Base-by-base conservation (phyloP, 805 yeast species). In the Kluyveromyces lactis region DNA sequence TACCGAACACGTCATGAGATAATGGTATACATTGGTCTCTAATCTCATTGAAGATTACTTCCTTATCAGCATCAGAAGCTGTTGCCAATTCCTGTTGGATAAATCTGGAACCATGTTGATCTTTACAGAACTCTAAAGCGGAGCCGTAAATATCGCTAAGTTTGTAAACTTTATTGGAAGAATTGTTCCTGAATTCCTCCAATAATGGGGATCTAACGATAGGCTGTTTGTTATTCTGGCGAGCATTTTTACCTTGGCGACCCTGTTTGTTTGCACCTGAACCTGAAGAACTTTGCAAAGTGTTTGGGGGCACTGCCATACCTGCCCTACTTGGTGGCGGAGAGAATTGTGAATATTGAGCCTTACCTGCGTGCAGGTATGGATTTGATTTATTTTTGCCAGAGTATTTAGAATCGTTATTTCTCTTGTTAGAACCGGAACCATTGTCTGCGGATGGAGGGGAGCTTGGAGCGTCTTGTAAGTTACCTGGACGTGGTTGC, bases 1-100 rank as follows among this genome's bases (percentile, higher is more conserved):
- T 92, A 42, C 99, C 99, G 63, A 92, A 92, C 7, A 92, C 98
- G 66, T 92, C 98, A 13, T 94, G 86, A 81, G 89, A 84, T 45
- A 92, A 67, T 40, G 81, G 87, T 41, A 80, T 69, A 3, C 89
- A 73, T 45, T 77, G 74, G 18, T 77, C 80, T 52, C 87, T 68
- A 27, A 92, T 79, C 62, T 89, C 97, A 46, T 79, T 79, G 65
- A 90, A 89, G 15, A 92, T 75, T 13, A 74, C 77, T 52, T 83
- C 94, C 51, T 81, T 83, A 52, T 86, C 90, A 17, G 75, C 80
- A n/a, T 66, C 66, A 7, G 71, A 47, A 0, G 94, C 79, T 6
- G 60, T 61, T 11, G 79, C 81, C 34, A 90, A 67, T 53, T 83
- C 81, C 52, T 89, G 95, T 64, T 92, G 99, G 47, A 92, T 90